phyloP scores from a whole-genome alignment of 495 filamentous ascomycete genomes.

The Thermochaetoides thermophila region DNA sequence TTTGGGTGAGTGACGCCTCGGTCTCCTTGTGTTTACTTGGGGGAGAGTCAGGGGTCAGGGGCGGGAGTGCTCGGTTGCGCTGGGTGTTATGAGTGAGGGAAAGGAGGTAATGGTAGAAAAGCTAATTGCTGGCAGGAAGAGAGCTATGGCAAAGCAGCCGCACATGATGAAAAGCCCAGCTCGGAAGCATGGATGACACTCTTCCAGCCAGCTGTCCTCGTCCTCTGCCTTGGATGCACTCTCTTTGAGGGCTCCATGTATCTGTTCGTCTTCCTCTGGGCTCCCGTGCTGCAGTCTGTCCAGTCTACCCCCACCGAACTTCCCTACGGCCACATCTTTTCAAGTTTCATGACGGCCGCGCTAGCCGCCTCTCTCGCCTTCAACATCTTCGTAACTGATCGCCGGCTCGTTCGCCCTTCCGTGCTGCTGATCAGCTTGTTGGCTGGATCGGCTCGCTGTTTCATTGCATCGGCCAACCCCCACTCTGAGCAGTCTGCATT shows the following conservation, averaged over 20 bases:
- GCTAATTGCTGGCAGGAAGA: no score
- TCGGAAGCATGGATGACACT: slow-evolving; percentile 18
- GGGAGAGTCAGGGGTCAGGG: no score
- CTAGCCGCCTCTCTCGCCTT: slow-evolving; percentile 35
- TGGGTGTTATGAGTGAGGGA: neutral
- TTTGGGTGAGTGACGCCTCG: slow-evolving; percentile 38
- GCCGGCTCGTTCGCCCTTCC: slow-evolving; percentile 13
- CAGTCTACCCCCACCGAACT: slow-evolving; percentile 20
- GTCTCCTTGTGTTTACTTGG: no score
- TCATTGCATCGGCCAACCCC: slow-evolving; percentile 24
- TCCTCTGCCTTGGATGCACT: slow-evolving; percentile 10
- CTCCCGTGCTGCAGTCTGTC: slow-evolving; percentile 31
- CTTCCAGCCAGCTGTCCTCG: neutral
- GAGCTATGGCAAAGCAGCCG: slow-evolving; percentile 27
- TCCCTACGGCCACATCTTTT: slow-evolving; percentile 42
- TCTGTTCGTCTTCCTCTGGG: slow-evolving; percentile 44
- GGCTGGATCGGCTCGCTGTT: slow-evolving; percentile 21
- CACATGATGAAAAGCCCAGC: slow-evolving; percentile 26
- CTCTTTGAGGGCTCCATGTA: slow-evolving; percentile 46
- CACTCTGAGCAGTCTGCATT: slow-evolving; percentile 30
- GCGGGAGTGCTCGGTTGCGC: no score
- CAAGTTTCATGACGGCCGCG: slow-evolving; percentile 41
- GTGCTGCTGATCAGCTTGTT: slow-evolving; percentile 24
- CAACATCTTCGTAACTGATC: slow-evolving; percentile 23
- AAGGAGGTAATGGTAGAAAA: slow-evolving; percentile 2